Percentiles rank a stretch among this genome's conserved stretches.
Evolutionary conservation across 257 asterid genomes (phyloP).

Genomic region (Petunia axillaris): DNA sequence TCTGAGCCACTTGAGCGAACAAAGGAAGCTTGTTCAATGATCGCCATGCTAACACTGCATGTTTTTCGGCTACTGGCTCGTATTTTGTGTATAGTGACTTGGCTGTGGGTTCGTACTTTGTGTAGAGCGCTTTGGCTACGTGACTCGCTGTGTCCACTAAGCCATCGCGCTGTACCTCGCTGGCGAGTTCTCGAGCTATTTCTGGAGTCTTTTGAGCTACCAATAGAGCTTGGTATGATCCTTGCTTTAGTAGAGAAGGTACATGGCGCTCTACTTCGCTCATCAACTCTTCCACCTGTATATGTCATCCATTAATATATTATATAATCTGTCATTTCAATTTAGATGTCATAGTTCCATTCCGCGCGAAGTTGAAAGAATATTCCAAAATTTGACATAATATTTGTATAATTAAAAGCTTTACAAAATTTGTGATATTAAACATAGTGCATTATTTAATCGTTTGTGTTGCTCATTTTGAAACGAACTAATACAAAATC

Average conservation of each 20-base stretch:
- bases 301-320: slow-evolving; percentile 7
- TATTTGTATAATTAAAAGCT: no score
- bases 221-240: slow-evolving; percentile 36
- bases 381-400: no score
- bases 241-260: slow-evolving; percentile 53
- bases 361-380: no score
- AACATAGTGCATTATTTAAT: no score
- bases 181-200: slow-evolving; percentile 56
- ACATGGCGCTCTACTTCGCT: slow-evolving; percentile 54
- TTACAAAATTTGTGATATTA: no score
- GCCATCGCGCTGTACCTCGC: slow-evolving; percentile 59
- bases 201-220: slow-evolving; percentile 58
- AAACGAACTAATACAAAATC: no score
- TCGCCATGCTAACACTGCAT: slow-evolving; percentile 67
- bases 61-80: slow-evolving; percentile 66
- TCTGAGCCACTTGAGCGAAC: slow-evolving; percentile 68
- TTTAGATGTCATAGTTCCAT: no score
- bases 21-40: slow-evolving; percentile 59
- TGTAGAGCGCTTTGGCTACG: slow-evolving; percentile 44
- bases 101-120: slow-evolving; percentile 51
- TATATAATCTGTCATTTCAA: no score
- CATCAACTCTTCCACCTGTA: slow-evolving; percentile 59
- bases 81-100: slow-evolving; percentile 52
- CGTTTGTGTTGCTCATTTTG: no score
- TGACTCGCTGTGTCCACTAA: slow-evolving; percentile 43